Evolutionary conservation across 306 rosid genomes (phyloP).

Genomic region (Chamaecrista fasciculata): DNA sequence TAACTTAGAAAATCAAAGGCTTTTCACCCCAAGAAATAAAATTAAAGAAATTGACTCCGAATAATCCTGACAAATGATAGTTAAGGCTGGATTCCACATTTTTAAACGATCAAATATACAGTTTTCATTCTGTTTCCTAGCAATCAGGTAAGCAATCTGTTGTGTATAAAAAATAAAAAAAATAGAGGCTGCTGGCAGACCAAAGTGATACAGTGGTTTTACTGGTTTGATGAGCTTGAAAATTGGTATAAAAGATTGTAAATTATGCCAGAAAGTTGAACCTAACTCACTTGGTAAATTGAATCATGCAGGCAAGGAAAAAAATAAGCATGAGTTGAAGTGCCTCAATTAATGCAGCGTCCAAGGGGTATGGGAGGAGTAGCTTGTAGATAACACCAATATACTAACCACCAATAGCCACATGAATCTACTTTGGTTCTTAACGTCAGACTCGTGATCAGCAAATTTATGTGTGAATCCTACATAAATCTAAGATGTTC

Average conservation of each 20-base stretch:
- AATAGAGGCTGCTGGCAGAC: neutral
- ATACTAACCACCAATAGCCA: constrained; percentile 8
- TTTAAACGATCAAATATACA: too few species aligned
- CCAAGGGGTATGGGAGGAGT: constrained; percentile 24
- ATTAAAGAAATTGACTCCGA: too few species aligned
- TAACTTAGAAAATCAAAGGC: neutral
- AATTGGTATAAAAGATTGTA: neutral
- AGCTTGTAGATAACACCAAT: constrained; percentile 15
- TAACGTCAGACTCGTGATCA: neutral
- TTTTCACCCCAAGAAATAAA: too few species aligned
- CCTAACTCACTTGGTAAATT: neutral
- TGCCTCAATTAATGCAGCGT: constrained; percentile 47
- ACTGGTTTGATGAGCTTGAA: neutral
- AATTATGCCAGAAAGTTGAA: neutral
- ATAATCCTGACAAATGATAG: too few species aligned
- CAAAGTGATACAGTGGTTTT: neutral
- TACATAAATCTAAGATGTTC: constrained; percentile 16
- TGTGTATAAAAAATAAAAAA: too few species aligned
- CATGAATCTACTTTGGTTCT: neutral
- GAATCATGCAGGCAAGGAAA: constrained; percentile 69
- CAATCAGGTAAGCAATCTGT: too few species aligned
- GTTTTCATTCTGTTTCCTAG: too few species aligned
- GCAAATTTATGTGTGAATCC: constrained; percentile 3
- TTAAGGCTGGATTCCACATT: too few species aligned
- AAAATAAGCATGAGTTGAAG: constrained; percentile 49